Base-by-base conservation (phyloP, 768 basidiomycete genomes). In the Amanita inopinata region DNA sequence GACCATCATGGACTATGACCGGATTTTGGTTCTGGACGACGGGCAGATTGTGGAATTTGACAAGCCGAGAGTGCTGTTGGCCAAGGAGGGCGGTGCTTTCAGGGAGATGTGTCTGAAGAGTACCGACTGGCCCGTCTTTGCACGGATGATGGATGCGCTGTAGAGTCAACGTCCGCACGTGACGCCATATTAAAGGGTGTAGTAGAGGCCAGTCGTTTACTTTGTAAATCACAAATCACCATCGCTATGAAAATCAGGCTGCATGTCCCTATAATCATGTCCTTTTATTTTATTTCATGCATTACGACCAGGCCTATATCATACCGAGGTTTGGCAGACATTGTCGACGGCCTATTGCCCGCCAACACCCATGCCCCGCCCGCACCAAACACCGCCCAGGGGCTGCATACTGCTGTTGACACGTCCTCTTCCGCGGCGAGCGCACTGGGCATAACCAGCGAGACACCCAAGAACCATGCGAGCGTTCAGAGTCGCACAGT, bases 41-140 rank as follows among this genome's bases (percentile, higher is more conserved):
- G 88, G 88, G 1, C 66, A 72, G 43, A 68, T 92, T 33, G 58
- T 78, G n/a, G 87, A 92, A 53, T 89, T 78, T 56, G 89, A 81
- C 43, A 65, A 74, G 6, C 88, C 89, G 0, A 59, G 54, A 30
- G 64, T 56, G 12, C 60, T 92, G 37, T 62, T 88, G 33, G 53
- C 53, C 1, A 73, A 65, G 25, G 60, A 65, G 10, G 72, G 71
- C 14, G 76, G 84, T 2, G 61, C 66, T 18, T 88, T 90, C 56
- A 70, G 74, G 37, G 73, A 74, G 47, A 75, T 89, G 74, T 83
- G 81, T 58, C 62, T 67, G 33, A 69, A 72, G 48, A 82, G 79
- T 55, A 68, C 69, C 2, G 74, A 76, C 41, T 74, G 73, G 72
- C 55, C 63, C 9, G 32, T 63, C 20, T 64, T 71, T 48, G 54